Conservation (phyloP, 1,139 yeast genomes). For the Kodamaea suecica region DNA sequence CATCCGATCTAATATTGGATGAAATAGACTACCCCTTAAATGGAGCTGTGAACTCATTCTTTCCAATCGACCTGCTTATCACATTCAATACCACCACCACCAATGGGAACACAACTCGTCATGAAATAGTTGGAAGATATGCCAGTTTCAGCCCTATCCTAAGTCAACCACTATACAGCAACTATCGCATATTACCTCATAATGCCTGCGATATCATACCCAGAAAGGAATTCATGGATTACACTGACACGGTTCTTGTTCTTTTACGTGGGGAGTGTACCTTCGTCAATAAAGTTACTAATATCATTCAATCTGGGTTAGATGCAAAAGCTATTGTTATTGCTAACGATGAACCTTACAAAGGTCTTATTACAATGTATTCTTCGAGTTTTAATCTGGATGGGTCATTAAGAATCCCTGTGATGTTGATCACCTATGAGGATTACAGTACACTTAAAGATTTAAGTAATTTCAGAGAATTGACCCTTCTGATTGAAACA, state of each 20-base stretch:
- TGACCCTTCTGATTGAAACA: slow-evolving; percentile 26
- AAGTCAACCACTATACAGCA: slow-evolving; percentile 21
- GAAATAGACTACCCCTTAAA: slow-evolving; percentile 39
- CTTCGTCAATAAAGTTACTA: slow-evolving; percentile 38
- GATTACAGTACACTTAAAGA: slow-evolving; percentile 26
- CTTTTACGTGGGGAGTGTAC: slow-evolving; percentile 44
- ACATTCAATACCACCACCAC: slow-evolving; percentile 26
- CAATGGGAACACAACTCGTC: slow-evolving; percentile 14
- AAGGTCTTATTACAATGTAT: slow-evolving; percentile 45
- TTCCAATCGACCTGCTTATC: slow-evolving; percentile 41
- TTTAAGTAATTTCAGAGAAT: slow-evolving; percentile 10
- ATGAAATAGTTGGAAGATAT: slow-evolving; percentile 35
- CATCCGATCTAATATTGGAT: neutral
- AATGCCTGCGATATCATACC: slow-evolving; percentile 27
- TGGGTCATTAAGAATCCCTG: slow-evolving; percentile 32
- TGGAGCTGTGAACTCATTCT: slow-evolving; percentile 38
- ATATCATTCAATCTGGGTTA: slow-evolving; percentile 28
- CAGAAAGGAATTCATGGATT: slow-evolving; percentile 13
- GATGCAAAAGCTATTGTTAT: slow-evolving; percentile 35
- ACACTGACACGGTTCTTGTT: slow-evolving; percentile 27
- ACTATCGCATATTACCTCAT: slow-evolving; percentile 27
- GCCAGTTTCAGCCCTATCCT: slow-evolving; percentile 44
- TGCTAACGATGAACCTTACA: slow-evolving; percentile 41
- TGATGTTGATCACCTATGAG: slow-evolving; percentile 40
- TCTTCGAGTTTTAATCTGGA: slow-evolving; percentile 40